phyloP scores from a whole-genome alignment of 352 stramenopile genomes.

The Phytopythium oedochilum region DNA sequence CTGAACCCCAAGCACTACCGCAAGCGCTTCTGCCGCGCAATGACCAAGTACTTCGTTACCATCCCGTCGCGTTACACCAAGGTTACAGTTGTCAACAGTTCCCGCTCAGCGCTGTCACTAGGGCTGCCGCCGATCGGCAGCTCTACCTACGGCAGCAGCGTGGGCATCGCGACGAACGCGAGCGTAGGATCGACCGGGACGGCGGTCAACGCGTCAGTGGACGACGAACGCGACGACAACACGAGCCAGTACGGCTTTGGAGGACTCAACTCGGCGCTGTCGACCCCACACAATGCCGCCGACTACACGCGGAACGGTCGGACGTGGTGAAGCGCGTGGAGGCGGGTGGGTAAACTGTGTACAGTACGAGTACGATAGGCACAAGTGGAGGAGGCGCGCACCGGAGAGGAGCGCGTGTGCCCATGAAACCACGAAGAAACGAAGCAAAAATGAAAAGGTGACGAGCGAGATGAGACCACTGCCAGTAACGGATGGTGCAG shows the following conservation, averaged over 20 bases:
- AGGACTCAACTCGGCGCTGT: constrained; percentile 8
- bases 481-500: background rate
- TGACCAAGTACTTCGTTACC: constrained; percentile 89
- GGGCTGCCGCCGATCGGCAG: constrained; percentile 21
- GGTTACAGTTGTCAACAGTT: constrained; percentile 56
- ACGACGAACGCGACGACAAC: constrained; percentile 2
- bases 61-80: constrained; percentile 86
- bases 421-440: background rate
- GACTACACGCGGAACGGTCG: constrained; percentile 3
- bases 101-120: constrained; percentile 8
- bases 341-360: background rate
- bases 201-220: background rate
- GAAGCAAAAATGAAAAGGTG: background rate
- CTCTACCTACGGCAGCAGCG: constrained; percentile 16
- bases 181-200: constrained; percentile 20
- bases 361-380: constrained; percentile 6
- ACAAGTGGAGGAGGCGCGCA: background rate
- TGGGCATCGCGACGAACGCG: constrained; percentile 1
- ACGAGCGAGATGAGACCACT: background rate
- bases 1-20: constrained; percentile 86
- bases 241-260: constrained; percentile 3
- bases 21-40: constrained; percentile 78
- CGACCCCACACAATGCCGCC: constrained; percentile 2
- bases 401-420: too few relatives aligned
- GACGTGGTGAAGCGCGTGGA: constrained; percentile 14